Base-by-base conservation (phyloP, 179 eudicot genomes). In the Carnegiea gigantea region DNA sequence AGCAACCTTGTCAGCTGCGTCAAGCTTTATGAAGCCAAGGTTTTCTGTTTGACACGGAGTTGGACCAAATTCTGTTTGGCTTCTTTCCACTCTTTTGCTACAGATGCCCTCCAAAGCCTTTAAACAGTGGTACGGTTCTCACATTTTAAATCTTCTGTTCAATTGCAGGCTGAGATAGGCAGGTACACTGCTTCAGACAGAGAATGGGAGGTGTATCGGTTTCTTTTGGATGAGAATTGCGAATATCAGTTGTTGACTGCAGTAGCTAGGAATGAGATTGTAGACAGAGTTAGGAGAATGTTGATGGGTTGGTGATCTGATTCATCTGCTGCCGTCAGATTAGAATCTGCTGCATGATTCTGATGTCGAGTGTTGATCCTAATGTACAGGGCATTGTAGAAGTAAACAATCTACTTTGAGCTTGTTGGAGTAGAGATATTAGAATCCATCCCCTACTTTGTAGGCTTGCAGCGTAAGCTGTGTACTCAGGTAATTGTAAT, bases 141-240 rank as follows among this genome's bases (percentile, higher is more conserved):
- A 33, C 44, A 15, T 70, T 40, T 5, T 17, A 28, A 54, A n/a
- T 18, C 9, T 18, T 79, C 33, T 75, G 54, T 75, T 83, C 36
- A 67, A 78, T 77, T 85, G 70, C 87, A 95, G 98, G 98, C 97
- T 73, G 95, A 95, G 79, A 95, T 95, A 77, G 97, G 97, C 77
- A 89, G 98, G 83, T 87, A 91, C 86, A 85, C 92, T 44, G 87
- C 89, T 23, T 86, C 91, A 17, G 92, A 92, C 43, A 92, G 92
- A n/a, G 94, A 93, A 86, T 95, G 98, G 98, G 98, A 95, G 80
- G 93, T 95, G 18, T 95, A 92, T 84, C 88, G 94, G 83, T 92
- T 95, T 82, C 94, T 95, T 83, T 80, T 93, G 79, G 97, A 93
- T 18, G 97, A 93, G 83, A 89, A 87, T 68, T 90, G 97, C 79